A percentile compares a stretch with the other conserved stretches of the same genome.
phyloP scores from a whole-genome alignment of 31 red algal species.

The Bonnemaisonia californica region DNA sequence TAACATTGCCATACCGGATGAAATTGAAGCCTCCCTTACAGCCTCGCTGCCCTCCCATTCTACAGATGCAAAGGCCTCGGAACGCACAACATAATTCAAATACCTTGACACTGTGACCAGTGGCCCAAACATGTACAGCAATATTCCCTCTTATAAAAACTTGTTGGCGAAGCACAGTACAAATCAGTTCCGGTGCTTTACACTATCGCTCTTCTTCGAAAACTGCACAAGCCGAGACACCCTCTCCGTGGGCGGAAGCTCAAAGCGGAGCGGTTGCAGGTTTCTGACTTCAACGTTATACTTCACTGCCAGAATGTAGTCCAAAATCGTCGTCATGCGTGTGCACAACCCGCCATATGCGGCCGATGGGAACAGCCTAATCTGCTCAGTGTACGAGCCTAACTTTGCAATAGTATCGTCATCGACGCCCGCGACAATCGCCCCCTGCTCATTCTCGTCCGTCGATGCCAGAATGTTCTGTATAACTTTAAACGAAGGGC shows the following conservation, averaged over 20 bases:
- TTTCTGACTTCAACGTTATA: constrained; percentile 8
- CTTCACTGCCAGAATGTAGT: constrained; percentile 45
- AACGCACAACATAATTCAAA: too few species aligned
- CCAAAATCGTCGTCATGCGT: constrained; percentile 39
- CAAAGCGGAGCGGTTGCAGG: constrained; percentile 54
- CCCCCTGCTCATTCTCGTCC: constrained; percentile 51
- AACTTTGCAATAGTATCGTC: constrained; percentile 48
- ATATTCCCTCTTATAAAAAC: not conserved
- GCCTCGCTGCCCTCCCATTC: not conserved
- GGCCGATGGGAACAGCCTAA: constrained; percentile 41
- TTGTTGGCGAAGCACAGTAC: not conserved
- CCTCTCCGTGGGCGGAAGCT: constrained; percentile 15
- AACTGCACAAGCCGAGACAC: constrained; percentile 41
- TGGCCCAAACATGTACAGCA: not conserved
- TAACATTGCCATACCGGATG: constrained; percentile 10
- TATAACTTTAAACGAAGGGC: constrained; percentile 35
- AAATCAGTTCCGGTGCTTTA: not conserved
- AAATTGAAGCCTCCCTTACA: not conserved
- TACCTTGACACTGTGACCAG: too few species aligned
- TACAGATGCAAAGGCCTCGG: too few species aligned
- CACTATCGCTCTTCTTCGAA: constrained; percentile 11
- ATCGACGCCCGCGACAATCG: constrained; percentile 32
- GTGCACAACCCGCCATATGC: constrained; percentile 50
- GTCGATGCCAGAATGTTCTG: constrained; percentile 50
- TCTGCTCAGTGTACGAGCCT: constrained; percentile 37